Evolutionary conservation across 179 eudicot species (phyloP).

Genomic region (Silene noctiflora): DNA sequence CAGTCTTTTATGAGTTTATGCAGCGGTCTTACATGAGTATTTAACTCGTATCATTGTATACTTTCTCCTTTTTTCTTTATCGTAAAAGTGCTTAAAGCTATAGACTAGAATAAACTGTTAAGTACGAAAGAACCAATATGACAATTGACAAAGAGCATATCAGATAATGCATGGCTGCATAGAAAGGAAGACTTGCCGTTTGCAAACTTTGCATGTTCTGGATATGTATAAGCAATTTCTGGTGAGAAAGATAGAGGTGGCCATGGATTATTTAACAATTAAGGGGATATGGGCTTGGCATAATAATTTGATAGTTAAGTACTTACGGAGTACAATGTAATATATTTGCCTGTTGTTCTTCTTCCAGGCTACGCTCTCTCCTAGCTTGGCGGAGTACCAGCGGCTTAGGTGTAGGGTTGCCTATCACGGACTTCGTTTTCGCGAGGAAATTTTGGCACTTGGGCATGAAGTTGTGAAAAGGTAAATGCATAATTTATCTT

Average conservation of each 20-base stretch:
- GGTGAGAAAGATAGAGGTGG: background rate
- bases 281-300: background rate
- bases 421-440: conserved; percentile 84
- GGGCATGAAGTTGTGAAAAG: conserved; percentile 74
- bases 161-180: background rate
- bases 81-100: background rate
- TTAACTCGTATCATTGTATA: background rate
- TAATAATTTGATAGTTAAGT: background rate
- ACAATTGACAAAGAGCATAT: background rate
- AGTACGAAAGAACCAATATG: background rate
- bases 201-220: background rate
- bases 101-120: background rate
- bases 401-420: conserved; percentile 97
- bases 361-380: conserved; percentile 63
- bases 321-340: background rate
- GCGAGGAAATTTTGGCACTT: conserved; percentile 66
- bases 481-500: conserved; percentile 26
- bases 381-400: conserved; percentile 75
- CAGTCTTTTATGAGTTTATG: background rate
- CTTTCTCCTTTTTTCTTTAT: background rate
- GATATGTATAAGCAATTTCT: background rate
- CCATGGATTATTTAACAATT: background rate
- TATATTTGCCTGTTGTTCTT: conserved; percentile 27
- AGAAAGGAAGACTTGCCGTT: background rate
- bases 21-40: background rate